Base-by-base conservation (phyloP, 192 early-diverging fungal species). In the Obelidium mucronatum region DNA sequence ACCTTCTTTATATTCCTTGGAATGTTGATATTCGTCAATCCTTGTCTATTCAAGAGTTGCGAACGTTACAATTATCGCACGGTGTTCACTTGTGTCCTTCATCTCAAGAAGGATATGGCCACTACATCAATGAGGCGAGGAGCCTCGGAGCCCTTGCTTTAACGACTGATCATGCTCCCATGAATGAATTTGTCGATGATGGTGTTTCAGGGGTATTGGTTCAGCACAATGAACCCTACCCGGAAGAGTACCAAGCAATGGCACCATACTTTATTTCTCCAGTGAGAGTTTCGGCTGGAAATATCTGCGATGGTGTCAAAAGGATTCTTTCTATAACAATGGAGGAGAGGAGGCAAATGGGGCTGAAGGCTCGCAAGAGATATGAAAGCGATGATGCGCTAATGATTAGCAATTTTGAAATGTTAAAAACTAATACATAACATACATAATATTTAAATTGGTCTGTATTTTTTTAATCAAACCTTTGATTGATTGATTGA, bases 361-460 rank as follows among this genome's bases (percentile, higher is more conserved):
- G 73, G 42, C 5, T 6, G 40, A 15, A n/a, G 37, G 58, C 73
- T 2, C 11, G 73, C n/a, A 28, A n/a, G 30, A 19, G n/a, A 26
- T 74, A 74, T 66, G 73, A 74, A 37, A 6, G 13, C 4, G 73
- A 74, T 65, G 40, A 34, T n/a, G 61, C 11, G 11, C 60, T 74
- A 24, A 73, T 73, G 71, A 39, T 26, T 11, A 59, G 31, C 13
- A 73, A 63, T 31, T 28, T 73, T 34, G n/a, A 28, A 60, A 13
- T 22, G 22, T 51, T 51, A 51, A 51, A n/a, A n/a, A n/a, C n/a
- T n/a, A n/a, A n/a, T n/a, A n/a, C n/a, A n/a, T n/a, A n/a, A n/a
- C n/a, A n/a, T n/a, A n/a, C n/a, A n/a, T n/a, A n/a, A n/a, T n/a
- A n/a, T n/a, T n/a, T n/a, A n/a, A n/a, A n/a, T n/a, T n/a, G n/a